Evolutionary conservation across 805 yeast genomes (phyloP), one percentile per base, ranked within the genome.

Genomic region (Grigorovia humatica): DNA sequence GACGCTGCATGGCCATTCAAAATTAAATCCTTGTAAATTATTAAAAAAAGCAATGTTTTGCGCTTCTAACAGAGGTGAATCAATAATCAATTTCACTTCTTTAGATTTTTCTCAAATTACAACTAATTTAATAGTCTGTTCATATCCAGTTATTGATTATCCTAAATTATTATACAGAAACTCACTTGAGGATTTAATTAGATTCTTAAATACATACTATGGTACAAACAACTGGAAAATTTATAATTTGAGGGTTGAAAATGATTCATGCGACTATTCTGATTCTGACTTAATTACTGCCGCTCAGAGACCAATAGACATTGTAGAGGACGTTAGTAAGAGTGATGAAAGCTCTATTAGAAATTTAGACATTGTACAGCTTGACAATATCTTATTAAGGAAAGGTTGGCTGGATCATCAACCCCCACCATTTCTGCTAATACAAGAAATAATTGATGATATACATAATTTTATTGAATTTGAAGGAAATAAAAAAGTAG

Each of bases 331-430:
- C 15, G 4, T 32, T 9, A 13, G 15, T 32, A 32, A 3, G 2
- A 32, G 9, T 32, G 38, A 32, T 32, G 15, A 32, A 32, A 32
- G 15, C 38, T 11, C 11, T 4, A 8, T 32, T 4, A 8, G 11
- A 11, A 32, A 9, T 32, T 9, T 32, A 3, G 15, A 32, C 4
- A 32, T 5, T n/a, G 40, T 41, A 15, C 44, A 47, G 4, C 13
- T 47, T 18, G 44, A 19, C 5, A 29, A 46, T 18, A 46, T 32
- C 48, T 4, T 38, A 15, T 19, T 11, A 46, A 35, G 63, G 43
- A 58, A 44, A 18, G 93, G 89, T 0, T 82, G 85, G 69, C 75
- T 81, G 11, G 97, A 91, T 63, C 96, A 90, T 64, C 76, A 77
- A 48, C 81, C 93, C 0, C 87, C 95, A 0, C 77, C 88, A 1